phyloP scores from a whole-genome alignment of 208 protist species.

The Crithidia fasciculata region DNA sequence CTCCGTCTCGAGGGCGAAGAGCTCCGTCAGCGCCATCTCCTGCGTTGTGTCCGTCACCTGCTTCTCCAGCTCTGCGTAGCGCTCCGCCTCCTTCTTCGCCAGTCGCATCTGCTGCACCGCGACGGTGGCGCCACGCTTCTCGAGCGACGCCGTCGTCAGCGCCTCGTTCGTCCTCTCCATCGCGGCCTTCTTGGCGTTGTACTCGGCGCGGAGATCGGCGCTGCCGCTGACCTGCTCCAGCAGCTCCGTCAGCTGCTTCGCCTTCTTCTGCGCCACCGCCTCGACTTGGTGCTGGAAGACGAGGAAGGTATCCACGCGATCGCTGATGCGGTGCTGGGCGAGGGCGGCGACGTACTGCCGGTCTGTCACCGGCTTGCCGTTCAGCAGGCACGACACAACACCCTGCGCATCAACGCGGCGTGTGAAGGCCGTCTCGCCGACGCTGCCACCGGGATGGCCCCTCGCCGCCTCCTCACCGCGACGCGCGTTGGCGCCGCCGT shows the following conservation, averaged over 20 bases:
- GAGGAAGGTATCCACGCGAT: conserved; percentile 95
- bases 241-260: conserved; percentile 95
- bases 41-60: conserved; percentile 59
- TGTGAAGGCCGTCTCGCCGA: conserved; percentile 78
- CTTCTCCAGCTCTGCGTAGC: conserved; percentile 69
- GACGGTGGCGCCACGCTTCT: conserved; percentile 85
- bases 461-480: conserved; percentile 10
- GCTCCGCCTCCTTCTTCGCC: conserved; percentile 96
- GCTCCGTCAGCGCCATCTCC: conserved; percentile 83
- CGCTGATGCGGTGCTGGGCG: conserved; percentile 75
- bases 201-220: conserved; percentile 92
- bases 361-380: conserved; percentile 77
- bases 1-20: conserved; percentile 90
- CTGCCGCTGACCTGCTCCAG: conserved; percentile 97
- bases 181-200: conserved; percentile 78
- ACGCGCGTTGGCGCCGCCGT: conserved; percentile 1
- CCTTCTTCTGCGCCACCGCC: conserved; percentile 93
- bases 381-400: conserved; percentile 66
- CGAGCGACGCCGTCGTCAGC: conserved; percentile 80
- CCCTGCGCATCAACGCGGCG: conserved; percentile 73
- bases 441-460: conserved; percentile 1
- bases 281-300: conserved; percentile 98
- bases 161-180: conserved; percentile 82
- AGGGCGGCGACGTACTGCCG: conserved; percentile 88
- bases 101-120: conserved; percentile 96